Conservation (phyloP, 2,329 filamentous ascomycete species). For the Fusarium virguliforme region DNA sequence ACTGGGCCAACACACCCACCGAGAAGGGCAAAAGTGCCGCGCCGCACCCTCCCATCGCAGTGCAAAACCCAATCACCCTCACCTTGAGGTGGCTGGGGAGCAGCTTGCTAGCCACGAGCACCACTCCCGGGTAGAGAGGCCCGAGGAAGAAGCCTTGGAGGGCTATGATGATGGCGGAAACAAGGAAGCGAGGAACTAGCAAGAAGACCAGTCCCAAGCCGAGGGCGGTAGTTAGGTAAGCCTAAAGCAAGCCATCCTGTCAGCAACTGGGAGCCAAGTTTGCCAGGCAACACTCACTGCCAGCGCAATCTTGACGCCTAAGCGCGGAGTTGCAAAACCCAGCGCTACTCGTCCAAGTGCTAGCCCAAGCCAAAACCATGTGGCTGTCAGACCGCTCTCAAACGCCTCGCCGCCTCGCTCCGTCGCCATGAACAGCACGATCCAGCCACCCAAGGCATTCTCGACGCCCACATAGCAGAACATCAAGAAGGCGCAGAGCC, state of each 20-base stretch:
- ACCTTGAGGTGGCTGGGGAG: constrained; percentile 1
- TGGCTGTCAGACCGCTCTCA: constrained; percentile 13
- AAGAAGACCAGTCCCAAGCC: constrained; percentile 5
- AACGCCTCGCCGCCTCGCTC: constrained; percentile 8
- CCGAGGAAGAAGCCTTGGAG: constrained; percentile 10
- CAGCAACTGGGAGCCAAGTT: background rate
- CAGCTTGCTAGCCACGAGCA: background rate
- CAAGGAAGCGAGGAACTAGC: constrained; percentile 7
- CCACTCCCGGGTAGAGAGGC: constrained; percentile 7
- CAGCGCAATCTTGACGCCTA: constrained; percentile 4
- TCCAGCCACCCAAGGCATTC: constrained; percentile 17
- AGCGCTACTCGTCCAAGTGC: background rate
- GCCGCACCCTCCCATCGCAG: constrained; percentile 10
- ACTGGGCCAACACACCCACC: constrained; percentile 8
- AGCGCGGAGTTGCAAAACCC: background rate
- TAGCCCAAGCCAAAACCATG: constrained; percentile 2
- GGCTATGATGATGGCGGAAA: constrained; percentile 7
- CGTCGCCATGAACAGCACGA: constrained; percentile 10
- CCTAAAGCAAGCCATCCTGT: background rate
- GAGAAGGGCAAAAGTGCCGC: constrained; percentile 12
- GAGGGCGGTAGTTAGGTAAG: background rate
- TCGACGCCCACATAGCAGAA: constrained; percentile 14
- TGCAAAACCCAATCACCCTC: constrained; percentile 5
- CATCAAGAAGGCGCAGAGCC: constrained; percentile 10
- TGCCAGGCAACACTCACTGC: background rate